Base-by-base conservation (phyloP, 257 asterid species). In the Plantago major region DNA sequence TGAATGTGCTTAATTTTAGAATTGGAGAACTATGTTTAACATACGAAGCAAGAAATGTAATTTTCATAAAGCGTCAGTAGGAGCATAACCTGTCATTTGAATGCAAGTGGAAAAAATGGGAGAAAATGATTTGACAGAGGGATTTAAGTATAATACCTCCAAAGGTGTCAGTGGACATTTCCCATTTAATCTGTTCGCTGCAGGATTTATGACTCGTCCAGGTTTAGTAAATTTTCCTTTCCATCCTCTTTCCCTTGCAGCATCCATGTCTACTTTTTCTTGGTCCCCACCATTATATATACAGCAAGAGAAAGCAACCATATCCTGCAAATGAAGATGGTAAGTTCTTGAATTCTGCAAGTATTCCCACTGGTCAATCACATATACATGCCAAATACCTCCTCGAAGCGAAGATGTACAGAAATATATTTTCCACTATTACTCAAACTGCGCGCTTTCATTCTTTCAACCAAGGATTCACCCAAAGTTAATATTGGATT, bases 271-370 rank as follows among this genome's bases (percentile, higher is more conserved):
- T 60, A 65, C 55, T 73, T 87, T 93, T 75, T 93, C 99, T 72
- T 74, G 71, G 28, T 73, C 73, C 22, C 96, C 97, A 13, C 99
- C 99, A 76, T 93, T 97, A 81, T 85, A 93, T 61, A 85, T 70
- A 79, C 99, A 93, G 74, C 99, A 93, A 43, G 99, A 93, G 78
- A 93, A 93, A 48, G 99, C 99, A 73, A 93, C 96, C 99, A 93
- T 93, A 73, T 93, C 99, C 99, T 93, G 75, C 71, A 74, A 30
- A 69, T 68, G 73, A 64, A 59, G 62, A 74, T 58, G 28, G 67
- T 59, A 58, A 70, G 60, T 44, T 66, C 45, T 62, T 42, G 14
- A 49, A 11, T 48, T 11, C 33, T 62, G 63, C 53, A 28, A 16
- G 45, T 51, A 46, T 62, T 52, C 61, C 57, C 66, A 64, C 46